Base-by-base conservation (phyloP, 306 rosid species). In the Begonia fuchsioides region DNA sequence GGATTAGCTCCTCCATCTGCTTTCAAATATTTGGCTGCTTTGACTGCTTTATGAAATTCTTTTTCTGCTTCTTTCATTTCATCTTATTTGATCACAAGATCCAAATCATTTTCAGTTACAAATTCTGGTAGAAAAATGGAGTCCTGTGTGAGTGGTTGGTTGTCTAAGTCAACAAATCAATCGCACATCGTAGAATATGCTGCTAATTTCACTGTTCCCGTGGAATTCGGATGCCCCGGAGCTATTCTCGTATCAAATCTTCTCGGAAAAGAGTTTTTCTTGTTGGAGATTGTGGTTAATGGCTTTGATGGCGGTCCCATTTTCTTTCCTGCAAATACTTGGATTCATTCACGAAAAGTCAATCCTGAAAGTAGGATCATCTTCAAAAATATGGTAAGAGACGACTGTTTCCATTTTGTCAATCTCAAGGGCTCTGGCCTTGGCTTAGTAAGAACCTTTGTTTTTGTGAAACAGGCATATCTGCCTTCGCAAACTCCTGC, bases 401-500 rank as follows among this genome's bases (percentile, higher is more conserved):
- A 5, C 8, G 35, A 8, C 35, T 26, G 8, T 6, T 26, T 4
- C 35, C 7, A 4, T 26, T 26, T 26, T 26, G 8, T 26, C 8
- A 26, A 26, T 26, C 35, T 26, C 35, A 26, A 26, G 7, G 35
- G 26, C 26, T 4, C 4, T 19, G 26, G 35, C 35, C 35, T 26
- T 26, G 46, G 10, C 39, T 49, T 16, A 38, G 13, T 39, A 15
- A 26, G 35, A 8, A 26, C 7, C 35, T 4, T 26, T 26, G n/a
- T 47, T 59, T 13, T 38, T 47, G 11, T 10, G 53, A 20, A 17
- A 52, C 61, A 88, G 98, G 82, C 79, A 51, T 84, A 65, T 63
- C 70, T 90, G 50, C 98, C 95, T 13, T 77, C 81, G 63, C 66
- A 81, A 73, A 90, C 98, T 19, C 98, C 95, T 17, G 62, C 76